A percentile compares a stretch with the other conserved stretches of the same genome.
Evolutionary conservation across 306 rosid genomes (phyloP).

Genomic region (Phaseolus lunatus): DNA sequence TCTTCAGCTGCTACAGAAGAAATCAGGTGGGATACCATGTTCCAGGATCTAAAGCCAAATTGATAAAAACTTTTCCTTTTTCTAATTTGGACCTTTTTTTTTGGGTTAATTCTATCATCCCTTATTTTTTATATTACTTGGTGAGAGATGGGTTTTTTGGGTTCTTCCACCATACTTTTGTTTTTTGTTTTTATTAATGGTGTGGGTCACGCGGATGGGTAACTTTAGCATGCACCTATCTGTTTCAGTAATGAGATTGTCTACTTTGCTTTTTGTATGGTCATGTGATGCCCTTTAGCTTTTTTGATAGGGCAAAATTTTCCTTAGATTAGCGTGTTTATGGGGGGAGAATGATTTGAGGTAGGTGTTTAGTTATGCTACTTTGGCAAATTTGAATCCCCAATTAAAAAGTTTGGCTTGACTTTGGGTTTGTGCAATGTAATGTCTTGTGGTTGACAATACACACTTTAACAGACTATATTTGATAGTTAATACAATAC

Average conservation of each 20-base stretch:
- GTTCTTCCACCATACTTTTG: conserved; percentile 69
- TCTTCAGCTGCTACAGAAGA: conserved; percentile 68
- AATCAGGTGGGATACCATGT: conserved; percentile 98
- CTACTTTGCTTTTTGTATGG: conserved; percentile 50
- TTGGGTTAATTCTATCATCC: conserved; percentile 14
- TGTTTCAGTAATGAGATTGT: conserved; percentile 57
- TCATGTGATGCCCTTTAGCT: conserved; percentile 30
- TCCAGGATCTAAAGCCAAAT: conserved; percentile 88
- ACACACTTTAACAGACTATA: conserved; percentile 39
- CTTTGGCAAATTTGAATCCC: conserved; percentile 34
- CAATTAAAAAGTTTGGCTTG: conserved; percentile 27
- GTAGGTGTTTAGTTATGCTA: conserved; percentile 36
- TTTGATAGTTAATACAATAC: conserved; percentile 31
- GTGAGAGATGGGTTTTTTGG: conserved; percentile 78
- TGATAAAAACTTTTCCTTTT: conserved; percentile 26
- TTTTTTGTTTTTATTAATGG: conserved; percentile 42
- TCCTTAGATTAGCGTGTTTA: conserved; percentile 43
- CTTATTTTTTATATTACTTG: conserved; percentile 43
- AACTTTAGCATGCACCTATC: conserved; percentile 56
- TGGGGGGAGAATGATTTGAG: conserved; percentile 49
- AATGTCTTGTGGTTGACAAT: conserved; percentile 43
- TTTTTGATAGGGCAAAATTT: conserved; percentile 40
- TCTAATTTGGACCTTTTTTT: neutral
- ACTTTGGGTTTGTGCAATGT: conserved; percentile 43
- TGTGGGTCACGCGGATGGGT: conserved; percentile 66